Base-by-base conservation (phyloP, 768 basidiomycete species). In the Panaeolus cyanescens region DNA sequence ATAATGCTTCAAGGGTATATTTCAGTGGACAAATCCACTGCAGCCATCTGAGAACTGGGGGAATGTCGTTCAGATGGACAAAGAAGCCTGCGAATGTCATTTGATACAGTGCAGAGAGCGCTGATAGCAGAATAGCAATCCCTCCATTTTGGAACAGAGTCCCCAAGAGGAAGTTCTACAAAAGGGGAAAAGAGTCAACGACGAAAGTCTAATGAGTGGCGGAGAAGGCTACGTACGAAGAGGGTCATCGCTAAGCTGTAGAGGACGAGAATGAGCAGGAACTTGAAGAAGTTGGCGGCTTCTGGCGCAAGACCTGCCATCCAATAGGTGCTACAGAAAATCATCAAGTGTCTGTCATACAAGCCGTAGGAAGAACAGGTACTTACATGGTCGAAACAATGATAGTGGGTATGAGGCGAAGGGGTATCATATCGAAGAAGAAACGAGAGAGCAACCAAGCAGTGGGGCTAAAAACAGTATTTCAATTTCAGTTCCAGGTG, bases 71-170 rank as follows among this genome's bases (percentile, higher is more conserved):
- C 59, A 96, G 81, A 71, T 96, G 92, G 56, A 96, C 93, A 71
- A 97, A 97, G 80, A 96, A 98, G 13, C 93, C 93, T 1, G 93
- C 93, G 65, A 83, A 93, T 0, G 92, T 93, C 91, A 92, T 92
- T 70, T 93, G 90, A 72, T 89, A 91, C 10, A 92, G 77, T 3
- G 86, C 89, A 0, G 85, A 78, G 20, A 92, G 80, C 8, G 91
- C 92, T 0, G 92, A 93, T 34, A 96, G 72, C 2, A 99, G 84
- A 70, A 97, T 95, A 1, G 96, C 95, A 40, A 96, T 86, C 19
- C 96, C 95, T 30, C 91, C 91, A 64, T 96, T 93, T 56, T 81
- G 77, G 83, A 97, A 92, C 17, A 91, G 66, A 4, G 88, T 87
- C 5, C 91, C 96, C 17, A 97, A 84, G 50, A 97, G 79, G 81